Evolutionary conservation across 2,329 filamentous ascomycete species (phyloP).

Genomic region (Aspergillus hortae): DNA sequence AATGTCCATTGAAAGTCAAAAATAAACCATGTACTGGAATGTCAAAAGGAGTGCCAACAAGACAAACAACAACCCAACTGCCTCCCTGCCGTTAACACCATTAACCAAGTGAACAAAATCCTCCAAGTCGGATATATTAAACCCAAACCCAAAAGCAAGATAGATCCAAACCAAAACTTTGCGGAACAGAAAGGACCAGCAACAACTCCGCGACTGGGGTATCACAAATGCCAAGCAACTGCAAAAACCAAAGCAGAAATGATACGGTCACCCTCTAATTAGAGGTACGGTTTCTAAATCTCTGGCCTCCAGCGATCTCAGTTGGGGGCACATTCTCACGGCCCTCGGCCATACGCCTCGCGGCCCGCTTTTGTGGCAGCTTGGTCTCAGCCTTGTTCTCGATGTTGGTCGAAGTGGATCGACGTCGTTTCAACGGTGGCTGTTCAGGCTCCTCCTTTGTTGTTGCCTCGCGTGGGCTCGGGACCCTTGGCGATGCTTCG

Average conservation of each 20-base stretch:
- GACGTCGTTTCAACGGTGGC: constrained; percentile 25
- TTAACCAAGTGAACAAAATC: no score
- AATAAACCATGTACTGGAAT: no score
- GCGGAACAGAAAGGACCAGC: background rate
- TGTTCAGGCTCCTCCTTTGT: constrained; percentile 21
- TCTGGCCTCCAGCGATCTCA: constrained; percentile 23
- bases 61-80: no score
- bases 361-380: constrained; percentile 40
- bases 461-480: constrained; percentile 8
- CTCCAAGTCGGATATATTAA: background rate
- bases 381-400: constrained; percentile 42
- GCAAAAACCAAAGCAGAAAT: background rate
- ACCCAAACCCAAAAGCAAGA: background rate
- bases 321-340: constrained; percentile 42
- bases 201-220: background rate
- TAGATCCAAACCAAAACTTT: background rate
- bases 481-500: constrained; percentile 7
- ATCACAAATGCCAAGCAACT: background rate
- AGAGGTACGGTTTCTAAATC: constrained; percentile 29
- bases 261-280: background rate
- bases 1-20: no score
- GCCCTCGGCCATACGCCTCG: constrained; percentile 41
- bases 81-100: no score
- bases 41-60: no score
- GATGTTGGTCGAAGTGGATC: constrained; percentile 23